Conservation (phyloP, 169 alveolate genomes). For the Eimeria acervulina region DNA sequence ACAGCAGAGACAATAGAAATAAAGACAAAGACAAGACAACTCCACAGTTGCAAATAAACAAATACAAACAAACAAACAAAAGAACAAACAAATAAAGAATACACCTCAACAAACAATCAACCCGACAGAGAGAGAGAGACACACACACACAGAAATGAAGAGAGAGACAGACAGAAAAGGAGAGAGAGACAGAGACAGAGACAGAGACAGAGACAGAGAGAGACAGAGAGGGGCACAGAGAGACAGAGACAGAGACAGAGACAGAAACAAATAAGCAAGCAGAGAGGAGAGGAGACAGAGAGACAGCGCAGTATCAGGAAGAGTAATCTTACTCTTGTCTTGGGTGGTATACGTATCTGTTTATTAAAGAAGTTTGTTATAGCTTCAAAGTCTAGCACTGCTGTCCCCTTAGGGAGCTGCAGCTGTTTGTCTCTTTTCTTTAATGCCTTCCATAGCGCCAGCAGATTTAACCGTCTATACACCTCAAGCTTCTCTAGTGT, state of each 20-base stretch:
- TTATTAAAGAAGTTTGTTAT: constrained; percentile 17
- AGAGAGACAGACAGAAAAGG: background rate
- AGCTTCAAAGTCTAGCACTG: constrained; percentile 15
- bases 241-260: background rate
- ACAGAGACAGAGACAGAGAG: constrained; percentile 1
- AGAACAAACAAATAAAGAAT: background rate
- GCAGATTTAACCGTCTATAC: constrained; percentile 88
- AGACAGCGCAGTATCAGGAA: background rate
- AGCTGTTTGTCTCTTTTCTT: constrained; percentile 90
- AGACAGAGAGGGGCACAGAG: background rate
- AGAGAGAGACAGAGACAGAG: background rate
- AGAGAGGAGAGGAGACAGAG: background rate
- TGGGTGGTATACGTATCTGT: constrained; percentile 37
- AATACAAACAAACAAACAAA: background rate
- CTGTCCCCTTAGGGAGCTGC: constrained; percentile 32
- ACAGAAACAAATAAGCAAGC: background rate
- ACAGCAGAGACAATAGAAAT: too few species aligned
- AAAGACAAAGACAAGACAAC: background rate
- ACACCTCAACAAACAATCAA: too few species aligned
- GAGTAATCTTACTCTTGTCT: constrained; percentile 10
- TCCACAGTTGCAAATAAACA: background rate
- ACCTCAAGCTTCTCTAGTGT: constrained; percentile 90
- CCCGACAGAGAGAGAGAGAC: background rate
- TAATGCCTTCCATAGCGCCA: constrained; percentile 91
- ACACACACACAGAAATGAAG: background rate